Percentiles rank a stretch among this genome's conserved stretches.
phyloP scores from a whole-genome alignment of 2,329 filamentous ascomycete genomes.

The Stachybotrys elegans region DNA sequence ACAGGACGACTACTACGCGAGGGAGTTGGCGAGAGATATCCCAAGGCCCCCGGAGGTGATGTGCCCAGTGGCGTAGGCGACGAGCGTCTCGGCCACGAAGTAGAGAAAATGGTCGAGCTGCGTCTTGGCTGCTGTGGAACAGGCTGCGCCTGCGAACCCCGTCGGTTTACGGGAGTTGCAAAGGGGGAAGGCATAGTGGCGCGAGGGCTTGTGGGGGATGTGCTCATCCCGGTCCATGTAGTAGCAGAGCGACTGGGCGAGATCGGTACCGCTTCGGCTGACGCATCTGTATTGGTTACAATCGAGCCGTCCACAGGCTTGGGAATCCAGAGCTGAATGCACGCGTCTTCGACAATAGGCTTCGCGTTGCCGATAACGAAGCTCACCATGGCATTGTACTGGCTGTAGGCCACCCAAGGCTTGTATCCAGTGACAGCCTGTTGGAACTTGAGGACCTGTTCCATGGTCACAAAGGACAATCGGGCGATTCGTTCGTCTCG shows the following conservation, averaged over 20 bases:
- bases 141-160: slow-evolving; percentile 1
- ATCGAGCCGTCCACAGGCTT: slow-evolving; percentile 20
- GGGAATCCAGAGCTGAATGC: slow-evolving; percentile 26
- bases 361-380: slow-evolving; percentile 20
- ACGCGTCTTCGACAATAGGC: slow-evolving; percentile 20
- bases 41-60: slow-evolving; percentile 10
- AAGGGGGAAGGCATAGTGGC: no score
- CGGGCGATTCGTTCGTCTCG: slow-evolving; percentile 25
- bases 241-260: slow-evolving; percentile 7
- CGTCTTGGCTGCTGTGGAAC: slow-evolving; percentile 14
- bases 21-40: slow-evolving; percentile 5
- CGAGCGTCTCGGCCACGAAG: slow-evolving; percentile 12
- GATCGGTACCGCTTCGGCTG: slow-evolving; percentile 6
- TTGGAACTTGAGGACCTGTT: slow-evolving; percentile 24
- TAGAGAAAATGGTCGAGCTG: slow-evolving; percentile 6
- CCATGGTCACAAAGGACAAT: slow-evolving; percentile 18
- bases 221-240: slow-evolving; percentile 10
- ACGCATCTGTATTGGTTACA: slow-evolving; percentile 20
- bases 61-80: slow-evolving; percentile 12
- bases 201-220: slow-evolving; percentile 5
- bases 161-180: no score
- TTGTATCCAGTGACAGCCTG: slow-evolving; percentile 28
- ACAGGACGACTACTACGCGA: no score
- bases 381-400: slow-evolving; percentile 20
- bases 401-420: slow-evolving; percentile 18